Evolutionary conservation across 129 eudicot species (phyloP), one percentile per base, ranked within the genome.

Genomic region (Flaveria linearis): DNA sequence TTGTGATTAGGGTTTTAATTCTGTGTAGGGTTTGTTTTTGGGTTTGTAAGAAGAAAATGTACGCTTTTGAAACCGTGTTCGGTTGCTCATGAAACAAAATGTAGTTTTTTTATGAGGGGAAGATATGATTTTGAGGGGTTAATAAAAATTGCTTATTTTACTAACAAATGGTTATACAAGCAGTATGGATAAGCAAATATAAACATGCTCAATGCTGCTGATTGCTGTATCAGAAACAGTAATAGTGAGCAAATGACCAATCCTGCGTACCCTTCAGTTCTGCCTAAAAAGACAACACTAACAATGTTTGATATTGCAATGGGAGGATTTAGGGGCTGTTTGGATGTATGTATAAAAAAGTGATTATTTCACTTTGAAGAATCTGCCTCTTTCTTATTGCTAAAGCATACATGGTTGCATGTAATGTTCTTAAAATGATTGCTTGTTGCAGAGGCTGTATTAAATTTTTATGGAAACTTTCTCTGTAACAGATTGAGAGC

Each of bases 401-500:
- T 50, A 14, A 49, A 70, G 9, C 13, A 16, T 70, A 70, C 74
- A 0, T 28, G 74, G n/a, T 70, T 36, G 55, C 65, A 13, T 70
- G 47, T 17, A 22, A 18, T 50, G 41, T 28, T 58, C 45, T 30
- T 18, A 49, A 28, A 28, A 60, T 46, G 33, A 52, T 26, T 1
- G 1, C 46, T 41, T 71, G 73, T 41, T 77, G 65, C 50, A 64
- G 52, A 70, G 30, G 36, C 15, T 68, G 57, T 14, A 49, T 51
- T 81, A 23, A 81, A 55, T 39, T 70, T 70, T 66, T 67, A 18
- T 11, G 26, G 5, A 30, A 43, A 63, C 49, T 76, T 71, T 23
- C 47, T 28, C 15, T 65, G 72, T 49, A 71, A 77, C 79, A 82
- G 82, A 65, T 82, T 72, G 67, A 76, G 67, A 53, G 57, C 60